phyloP scores from a whole-genome alignment of 2,329 filamentous ascomycete genomes.

The Colletotrichum sojae region DNA sequence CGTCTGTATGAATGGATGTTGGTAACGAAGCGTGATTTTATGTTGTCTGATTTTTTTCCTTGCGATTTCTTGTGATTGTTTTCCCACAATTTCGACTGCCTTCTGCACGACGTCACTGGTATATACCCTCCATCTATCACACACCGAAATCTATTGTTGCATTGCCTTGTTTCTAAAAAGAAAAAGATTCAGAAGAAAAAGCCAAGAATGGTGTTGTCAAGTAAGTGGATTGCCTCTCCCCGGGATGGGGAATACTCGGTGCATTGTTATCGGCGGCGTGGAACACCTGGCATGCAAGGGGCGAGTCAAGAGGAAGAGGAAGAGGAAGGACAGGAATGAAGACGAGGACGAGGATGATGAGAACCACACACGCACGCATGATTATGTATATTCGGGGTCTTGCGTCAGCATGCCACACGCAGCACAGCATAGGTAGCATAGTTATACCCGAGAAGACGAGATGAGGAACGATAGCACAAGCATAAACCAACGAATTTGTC shows the following conservation, averaged over 20 bases:
- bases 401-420: not conserved
- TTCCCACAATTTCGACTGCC: not conserved
- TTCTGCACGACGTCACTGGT: not conserved
- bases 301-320: not conserved
- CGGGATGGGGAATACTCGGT: not conserved
- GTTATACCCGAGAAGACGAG: constrained; percentile 6
- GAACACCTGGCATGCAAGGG: not conserved
- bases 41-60: constrained; percentile 25
- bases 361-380: not conserved
- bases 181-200: not conserved
- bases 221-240: constrained; percentile 2
- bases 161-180: not conserved
- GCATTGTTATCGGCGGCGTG: constrained; percentile 1
- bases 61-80: not conserved
- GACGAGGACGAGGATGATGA: not conserved
- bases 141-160: not conserved
- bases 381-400: not conserved
- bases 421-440: constrained; percentile 17
- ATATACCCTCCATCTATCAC: constrained; percentile 15
- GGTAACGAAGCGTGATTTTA: constrained; percentile 31
- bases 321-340: not conserved
- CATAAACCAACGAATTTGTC: not conserved
- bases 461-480: not conserved
- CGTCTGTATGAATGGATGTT: constrained; percentile 34
- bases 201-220: not conserved